Percentiles rank a stretch among this genome's conserved stretches.
Conservation (phyloP, 1,284 basidiomycete species). For the Cryptococcus amylolentus region DNA sequence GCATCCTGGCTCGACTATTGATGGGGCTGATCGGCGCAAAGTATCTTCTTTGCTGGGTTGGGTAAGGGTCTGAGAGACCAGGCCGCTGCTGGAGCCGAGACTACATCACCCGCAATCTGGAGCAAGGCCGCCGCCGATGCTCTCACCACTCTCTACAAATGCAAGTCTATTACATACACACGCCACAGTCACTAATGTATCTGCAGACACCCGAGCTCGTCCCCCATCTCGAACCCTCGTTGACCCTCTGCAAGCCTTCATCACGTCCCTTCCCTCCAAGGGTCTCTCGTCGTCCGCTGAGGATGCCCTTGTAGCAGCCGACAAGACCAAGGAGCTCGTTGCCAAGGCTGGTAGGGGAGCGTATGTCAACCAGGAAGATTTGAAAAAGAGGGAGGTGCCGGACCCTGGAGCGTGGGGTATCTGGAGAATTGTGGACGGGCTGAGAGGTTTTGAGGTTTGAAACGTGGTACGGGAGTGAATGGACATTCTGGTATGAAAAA, state of each 20-base stretch:
- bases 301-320: slow-evolving; percentile 66
- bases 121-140: slow-evolving; percentile 60
- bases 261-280: slow-evolving; percentile 55
- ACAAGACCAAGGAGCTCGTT: slow-evolving; percentile 64
- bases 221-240: slow-evolving; percentile 86
- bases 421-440: slow-evolving; percentile 38
- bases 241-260: slow-evolving; percentile 84
- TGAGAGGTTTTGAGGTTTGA: slow-evolving; percentile 30
- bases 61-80: slow-evolving; percentile 36
- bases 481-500: too few species aligned
- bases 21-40: slow-evolving; percentile 34
- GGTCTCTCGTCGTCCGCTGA: slow-evolving; percentile 58
- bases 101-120: slow-evolving; percentile 60
- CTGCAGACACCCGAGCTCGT: slow-evolving; percentile 69
- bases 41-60: slow-evolving; percentile 82
- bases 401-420: slow-evolving; percentile 92
- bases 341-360: slow-evolving; percentile 87
- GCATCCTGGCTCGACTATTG: not conserved
- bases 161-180: slow-evolving; percentile 12
- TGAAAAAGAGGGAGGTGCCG: slow-evolving; percentile 67
- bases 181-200: not conserved
- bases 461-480: not conserved
- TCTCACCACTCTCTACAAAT: slow-evolving; percentile 70
- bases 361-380: slow-evolving; percentile 71
- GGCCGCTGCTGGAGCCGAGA: slow-evolving; percentile 17